These are phyloP conservation scores for Diaporthe capsici DNA, from an alignment of 2,329 filamentous ascomycete genomes.

Conservation along the genomic window DNA sequence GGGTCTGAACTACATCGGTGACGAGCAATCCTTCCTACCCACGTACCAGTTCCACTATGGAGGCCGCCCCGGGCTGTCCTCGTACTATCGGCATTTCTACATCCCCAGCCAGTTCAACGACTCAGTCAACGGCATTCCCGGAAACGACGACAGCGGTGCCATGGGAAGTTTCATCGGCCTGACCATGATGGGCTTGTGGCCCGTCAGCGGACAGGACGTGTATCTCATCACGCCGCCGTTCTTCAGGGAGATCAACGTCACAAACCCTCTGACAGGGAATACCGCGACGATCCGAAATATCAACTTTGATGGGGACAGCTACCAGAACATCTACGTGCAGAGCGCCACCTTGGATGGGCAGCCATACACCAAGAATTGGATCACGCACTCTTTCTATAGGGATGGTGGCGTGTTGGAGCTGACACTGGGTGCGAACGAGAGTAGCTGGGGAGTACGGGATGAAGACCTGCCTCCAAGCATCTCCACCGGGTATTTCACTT, in stretches of 20 bases:
- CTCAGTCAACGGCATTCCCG: constrained; percentile 68
- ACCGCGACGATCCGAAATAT: constrained; percentile 68
- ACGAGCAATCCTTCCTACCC: constrained; percentile 71
- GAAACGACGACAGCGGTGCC: constrained; percentile 75
- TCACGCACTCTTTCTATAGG: constrained; percentile 71
- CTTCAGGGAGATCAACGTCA: constrained; percentile 68
- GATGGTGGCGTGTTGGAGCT: constrained; percentile 71
- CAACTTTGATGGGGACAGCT: constrained; percentile 67
- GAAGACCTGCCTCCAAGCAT: constrained; percentile 67
- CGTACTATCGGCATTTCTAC: constrained; percentile 68
- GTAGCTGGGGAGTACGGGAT: constrained; percentile 64
- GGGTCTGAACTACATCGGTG: constrained; percentile 56
- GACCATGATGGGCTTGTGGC: constrained; percentile 73
- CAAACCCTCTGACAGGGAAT: constrained; percentile 66
- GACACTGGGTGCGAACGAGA: constrained; percentile 64
- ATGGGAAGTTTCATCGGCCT: constrained; percentile 73
- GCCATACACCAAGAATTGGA: constrained; percentile 71
- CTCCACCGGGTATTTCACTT: constrained; percentile 37
- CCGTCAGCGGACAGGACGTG: constrained; percentile 72
- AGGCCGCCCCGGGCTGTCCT: constrained; percentile 66
- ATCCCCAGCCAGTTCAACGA: constrained; percentile 74
- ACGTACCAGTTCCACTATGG: constrained; percentile 75
- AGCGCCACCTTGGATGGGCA: constrained; percentile 68
- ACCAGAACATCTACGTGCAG: constrained; percentile 70
- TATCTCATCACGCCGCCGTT: constrained; percentile 75